Percentiles rank a stretch among this genome's conserved stretches.
Evolutionary conservation across 129 eudicot species (phyloP).

Genomic region (Artemisia argyi): DNA sequence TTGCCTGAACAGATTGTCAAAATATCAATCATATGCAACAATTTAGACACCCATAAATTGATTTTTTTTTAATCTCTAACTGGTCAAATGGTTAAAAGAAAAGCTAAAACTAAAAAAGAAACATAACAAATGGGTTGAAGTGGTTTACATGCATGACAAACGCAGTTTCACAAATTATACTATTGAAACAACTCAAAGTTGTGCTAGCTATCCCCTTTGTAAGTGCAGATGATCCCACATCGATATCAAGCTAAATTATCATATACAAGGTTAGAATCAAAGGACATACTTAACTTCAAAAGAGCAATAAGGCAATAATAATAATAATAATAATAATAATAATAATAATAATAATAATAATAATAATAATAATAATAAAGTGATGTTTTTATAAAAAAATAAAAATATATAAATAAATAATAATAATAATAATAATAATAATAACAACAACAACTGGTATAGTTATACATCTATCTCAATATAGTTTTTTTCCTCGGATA

Average conservation of each 20-base stretch:
- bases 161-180: constrained; percentile 53
- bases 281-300: too few relatives aligned
- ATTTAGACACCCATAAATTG: not conserved
- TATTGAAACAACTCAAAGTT: constrained; percentile 47
- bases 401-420: too few relatives aligned
- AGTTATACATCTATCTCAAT: constrained; percentile 43
- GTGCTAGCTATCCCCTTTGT: constrained; percentile 59
- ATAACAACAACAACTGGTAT: not conserved
- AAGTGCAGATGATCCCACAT: constrained; percentile 62
- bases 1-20: constrained; percentile 34
- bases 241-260: constrained; percentile 17
- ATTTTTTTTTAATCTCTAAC: not conserved
- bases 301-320: too few relatives aligned
- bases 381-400: too few relatives aligned
- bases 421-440: too few relatives aligned
- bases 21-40: not conserved
- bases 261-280: not conserved
- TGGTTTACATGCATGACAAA: constrained; percentile 54
- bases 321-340: too few relatives aligned
- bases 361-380: too few relatives aligned
- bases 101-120: not conserved
- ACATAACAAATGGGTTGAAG: not conserved
- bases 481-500: constrained; percentile 52
- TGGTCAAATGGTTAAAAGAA: not conserved
- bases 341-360: too few relatives aligned